Evolutionary conservation across 2,329 filamentous ascomycete species (phyloP), one percentile per base, ranked within the genome.

Genomic region (Colletotrichum cereale): DNA sequence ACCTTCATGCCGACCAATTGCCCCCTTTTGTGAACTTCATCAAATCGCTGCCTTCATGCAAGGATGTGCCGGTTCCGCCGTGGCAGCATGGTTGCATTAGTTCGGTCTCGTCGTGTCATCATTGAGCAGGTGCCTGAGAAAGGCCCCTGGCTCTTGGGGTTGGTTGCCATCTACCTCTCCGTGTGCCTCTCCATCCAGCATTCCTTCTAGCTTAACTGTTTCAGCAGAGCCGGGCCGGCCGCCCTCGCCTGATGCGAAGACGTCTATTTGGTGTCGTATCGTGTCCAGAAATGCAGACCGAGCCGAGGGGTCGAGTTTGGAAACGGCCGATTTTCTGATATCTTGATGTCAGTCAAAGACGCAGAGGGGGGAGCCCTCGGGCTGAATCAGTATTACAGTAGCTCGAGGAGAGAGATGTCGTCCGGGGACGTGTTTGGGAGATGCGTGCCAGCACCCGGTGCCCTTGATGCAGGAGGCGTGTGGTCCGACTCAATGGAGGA

Each of bases 371-470:
- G 31, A 60, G 67, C 55, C 62, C 36, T 52, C 10, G 7, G 63
- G 64, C 52, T 24, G 29, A 29, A 50, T 40, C 12, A 29, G 44
- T 34, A 58, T 71, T 62, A 72, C 71, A 73, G 48, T 38, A 50
- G 26, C n/a, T 60, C 58, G 11, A 73, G 12, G 7, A 73, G 50
- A 12, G 71, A 62, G 0, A 73, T 21, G 40, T 73, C 71, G 29
- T 73, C 55, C 18, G 42, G 36, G 12, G 64, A 52, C n/a, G 57
- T 18, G 24, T 31, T 24, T 11, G 34, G 12, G 14, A 7, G 57
- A 29, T 63, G 48, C 12, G 18, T 26, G 42, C 24, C 67, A 18
- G 42, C 7, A 16, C 55, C 63, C 11, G 58, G 0, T 47, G 36
- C 44, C 61, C 64, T 57, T 12, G 65, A 14, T 14, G 50, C 26